Evolutionary conservation across 176 grass and related monocot species (phyloP).

Genomic region (Melocanna baccifera): DNA sequence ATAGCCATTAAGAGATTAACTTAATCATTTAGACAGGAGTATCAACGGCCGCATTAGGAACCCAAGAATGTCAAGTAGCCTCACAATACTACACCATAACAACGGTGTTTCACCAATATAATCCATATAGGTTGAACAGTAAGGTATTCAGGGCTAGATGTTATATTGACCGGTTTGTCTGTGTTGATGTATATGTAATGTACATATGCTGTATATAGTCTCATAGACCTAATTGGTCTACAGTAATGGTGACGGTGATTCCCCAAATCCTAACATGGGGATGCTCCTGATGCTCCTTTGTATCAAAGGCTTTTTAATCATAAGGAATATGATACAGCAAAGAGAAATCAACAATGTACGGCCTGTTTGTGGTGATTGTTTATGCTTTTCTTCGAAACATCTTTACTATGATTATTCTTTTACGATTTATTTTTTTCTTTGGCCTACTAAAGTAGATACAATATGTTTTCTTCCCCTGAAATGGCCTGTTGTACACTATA

Average conservation of each 20-base stretch:
- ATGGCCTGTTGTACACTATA: too few relatives aligned
- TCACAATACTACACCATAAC: neutral
- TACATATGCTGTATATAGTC: neutral
- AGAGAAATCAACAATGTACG: neutral
- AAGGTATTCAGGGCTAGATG: neutral
- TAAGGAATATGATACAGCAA: neutral
- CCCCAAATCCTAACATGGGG: neutral
- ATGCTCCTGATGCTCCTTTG: constrained; percentile 12
- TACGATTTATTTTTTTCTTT: too few relatives aligned
- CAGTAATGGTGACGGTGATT: neutral
- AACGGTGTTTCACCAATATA: neutral
- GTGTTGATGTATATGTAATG: neutral
- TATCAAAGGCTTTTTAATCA: constrained; percentile 1
- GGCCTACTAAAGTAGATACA: too few relatives aligned
- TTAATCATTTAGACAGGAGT: neutral
- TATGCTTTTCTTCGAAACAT: too few relatives aligned
- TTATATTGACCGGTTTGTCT: neutral
- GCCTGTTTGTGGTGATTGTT: too few relatives aligned
- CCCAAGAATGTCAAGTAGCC: constrained; percentile 1
- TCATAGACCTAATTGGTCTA: neutral
- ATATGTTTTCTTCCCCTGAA: too few relatives aligned
- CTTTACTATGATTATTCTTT: too few relatives aligned
- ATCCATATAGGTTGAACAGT: neutral
- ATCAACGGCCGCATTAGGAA: neutral
- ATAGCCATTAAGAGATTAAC: constrained; percentile 1